These are phyloP conservation scores for Xylaria multiplex DNA, from an alignment of 2,329 filamentous ascomycete species.

Conservation along the genomic window DNA sequence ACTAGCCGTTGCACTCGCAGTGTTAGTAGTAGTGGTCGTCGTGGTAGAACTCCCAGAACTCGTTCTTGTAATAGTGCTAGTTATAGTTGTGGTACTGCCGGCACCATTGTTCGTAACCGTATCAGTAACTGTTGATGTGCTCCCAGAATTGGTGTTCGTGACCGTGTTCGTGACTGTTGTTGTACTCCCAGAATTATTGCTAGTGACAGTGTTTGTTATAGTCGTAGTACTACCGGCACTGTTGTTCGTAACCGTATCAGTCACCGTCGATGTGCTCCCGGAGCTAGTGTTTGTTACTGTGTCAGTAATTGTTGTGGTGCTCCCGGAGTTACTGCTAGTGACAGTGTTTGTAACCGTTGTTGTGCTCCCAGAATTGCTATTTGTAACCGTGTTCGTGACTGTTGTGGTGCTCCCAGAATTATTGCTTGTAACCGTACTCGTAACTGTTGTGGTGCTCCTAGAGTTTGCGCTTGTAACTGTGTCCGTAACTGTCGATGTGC, in stretches of 20 bases:
- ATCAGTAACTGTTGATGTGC: background rate
- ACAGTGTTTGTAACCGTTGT: constrained; percentile 5
- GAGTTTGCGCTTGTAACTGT: background rate
- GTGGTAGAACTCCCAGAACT: background rate
- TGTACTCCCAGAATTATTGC: background rate
- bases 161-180: constrained; percentile 7
- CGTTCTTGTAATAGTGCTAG: constrained; percentile 7
- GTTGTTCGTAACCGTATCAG: background rate
- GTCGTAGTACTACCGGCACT: background rate
- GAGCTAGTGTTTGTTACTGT: background rate
- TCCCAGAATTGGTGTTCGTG: background rate
- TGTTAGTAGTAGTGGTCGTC: background rate
- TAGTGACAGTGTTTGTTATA: background rate
- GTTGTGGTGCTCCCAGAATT: background rate
- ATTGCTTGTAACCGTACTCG: background rate
- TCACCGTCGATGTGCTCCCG: background rate
- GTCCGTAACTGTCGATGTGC: background rate
- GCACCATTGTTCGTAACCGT: background rate
- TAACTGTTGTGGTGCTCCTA: background rate
- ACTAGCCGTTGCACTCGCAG: background rate
- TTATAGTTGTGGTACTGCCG: background rate
- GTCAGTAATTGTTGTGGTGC: background rate
- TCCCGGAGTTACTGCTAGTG: background rate
- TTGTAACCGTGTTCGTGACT: background rate
- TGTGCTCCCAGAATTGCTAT: background rate